A percentile compares a stretch with the other conserved stretches of the same genome.
These are phyloP conservation scores for Geum urbanum DNA, from an alignment of 306 rosid species.

Conservation along the genomic window DNA sequence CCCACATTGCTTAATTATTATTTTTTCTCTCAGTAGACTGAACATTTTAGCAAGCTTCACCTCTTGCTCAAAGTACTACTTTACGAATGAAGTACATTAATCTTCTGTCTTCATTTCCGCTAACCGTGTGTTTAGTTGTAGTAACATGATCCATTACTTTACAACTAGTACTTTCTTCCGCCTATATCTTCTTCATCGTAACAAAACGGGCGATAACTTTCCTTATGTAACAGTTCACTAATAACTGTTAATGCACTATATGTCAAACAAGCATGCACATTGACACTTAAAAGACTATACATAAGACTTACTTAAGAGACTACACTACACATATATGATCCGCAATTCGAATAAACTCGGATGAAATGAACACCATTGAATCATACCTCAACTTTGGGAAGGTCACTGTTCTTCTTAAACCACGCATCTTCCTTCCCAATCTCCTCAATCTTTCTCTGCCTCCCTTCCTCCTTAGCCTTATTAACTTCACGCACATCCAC, in stretches of 20 bases:
- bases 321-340: not conserved
- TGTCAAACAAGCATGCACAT: not conserved
- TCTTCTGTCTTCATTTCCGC: not conserved
- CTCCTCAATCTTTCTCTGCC: slow-evolving; percentile 90
- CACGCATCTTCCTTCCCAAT: slow-evolving; percentile 95
- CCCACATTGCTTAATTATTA: not conserved
- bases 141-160: slow-evolving; percentile 6
- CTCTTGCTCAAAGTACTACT: not conserved
- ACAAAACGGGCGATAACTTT: not conserved
- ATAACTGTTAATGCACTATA: no score
- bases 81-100: not conserved
- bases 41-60: not conserved
- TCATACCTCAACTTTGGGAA: slow-evolving; percentile 52
- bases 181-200: not conserved
- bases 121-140: not conserved
- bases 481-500: slow-evolving; percentile 35
- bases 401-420: slow-evolving; percentile 54
- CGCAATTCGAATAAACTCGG: not conserved
- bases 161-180: not conserved
- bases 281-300: not conserved
- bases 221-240: no score
- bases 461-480: slow-evolving; percentile 57
- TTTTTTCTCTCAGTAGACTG: not conserved
- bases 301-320: not conserved
- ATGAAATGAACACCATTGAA: slow-evolving; percentile 19